Evolutionary conservation across 164 flowering plant genomes (phyloP).

Genomic region (Warburgia ugandensis): DNA sequence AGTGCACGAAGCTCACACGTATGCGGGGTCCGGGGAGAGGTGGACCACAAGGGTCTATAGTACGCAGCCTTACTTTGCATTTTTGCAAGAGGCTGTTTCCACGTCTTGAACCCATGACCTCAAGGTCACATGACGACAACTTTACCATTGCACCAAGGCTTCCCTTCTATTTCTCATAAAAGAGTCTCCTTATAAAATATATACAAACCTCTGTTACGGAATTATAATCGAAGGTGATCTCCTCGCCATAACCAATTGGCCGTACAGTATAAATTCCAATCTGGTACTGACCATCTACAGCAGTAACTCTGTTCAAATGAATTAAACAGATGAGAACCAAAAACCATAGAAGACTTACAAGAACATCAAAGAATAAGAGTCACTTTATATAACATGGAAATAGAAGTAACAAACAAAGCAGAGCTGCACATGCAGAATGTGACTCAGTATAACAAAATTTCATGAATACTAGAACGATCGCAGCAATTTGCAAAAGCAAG

Average conservation of each 20-base stretch:
- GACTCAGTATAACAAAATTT: not conserved
- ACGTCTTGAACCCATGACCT: too few species aligned
- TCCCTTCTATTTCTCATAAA: too few species aligned
- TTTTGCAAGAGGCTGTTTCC: too few species aligned
- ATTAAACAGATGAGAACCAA: conserved; percentile 2
- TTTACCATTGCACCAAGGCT: not conserved
- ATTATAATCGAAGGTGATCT: conserved; percentile 96
- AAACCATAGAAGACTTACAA: not conserved
- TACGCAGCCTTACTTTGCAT: too few species aligned
- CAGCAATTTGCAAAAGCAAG: too few species aligned
- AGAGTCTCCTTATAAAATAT: not conserved
- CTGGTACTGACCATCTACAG: conserved; percentile 96
- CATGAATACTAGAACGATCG: not conserved
- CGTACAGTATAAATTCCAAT: conserved; percentile 88
- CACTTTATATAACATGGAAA: too few species aligned
- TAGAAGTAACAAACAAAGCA: too few species aligned
- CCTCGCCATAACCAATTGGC: conserved; percentile 80
- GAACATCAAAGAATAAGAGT: too few species aligned
- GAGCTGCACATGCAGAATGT: not conserved
- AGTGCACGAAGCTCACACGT: too few species aligned
- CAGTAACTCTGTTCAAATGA: conserved; percentile 71
- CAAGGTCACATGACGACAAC: too few species aligned
- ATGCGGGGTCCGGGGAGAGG: too few species aligned
- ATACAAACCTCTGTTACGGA: conserved; percentile 92
- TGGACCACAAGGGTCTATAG: too few species aligned